Percentiles rank a stretch among this genome's conserved stretches.
Conservation (phyloP, 805 yeast species). For the Myxozyma udenii region DNA sequence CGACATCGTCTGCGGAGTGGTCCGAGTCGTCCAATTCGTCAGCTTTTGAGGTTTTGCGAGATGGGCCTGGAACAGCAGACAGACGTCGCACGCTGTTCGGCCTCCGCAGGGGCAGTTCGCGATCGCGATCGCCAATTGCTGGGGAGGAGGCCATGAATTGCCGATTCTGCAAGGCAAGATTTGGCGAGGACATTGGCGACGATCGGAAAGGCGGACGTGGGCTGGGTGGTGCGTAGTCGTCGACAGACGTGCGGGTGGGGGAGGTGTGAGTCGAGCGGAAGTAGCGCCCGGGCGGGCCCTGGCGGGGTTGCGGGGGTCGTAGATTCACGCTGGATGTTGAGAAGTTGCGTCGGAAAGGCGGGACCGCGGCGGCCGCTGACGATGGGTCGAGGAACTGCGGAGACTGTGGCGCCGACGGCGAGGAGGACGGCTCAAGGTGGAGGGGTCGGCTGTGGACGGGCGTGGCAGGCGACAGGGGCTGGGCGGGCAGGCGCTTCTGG, state of each 20-base stretch:
- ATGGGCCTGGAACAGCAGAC: background rate
- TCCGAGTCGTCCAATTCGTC: slow-evolving; percentile 31
- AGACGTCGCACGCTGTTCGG: background rate
- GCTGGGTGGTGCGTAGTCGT: background rate
- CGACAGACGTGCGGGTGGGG: background rate
- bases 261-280: too few species aligned
- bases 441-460: background rate
- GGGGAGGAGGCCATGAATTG: background rate
- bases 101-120: background rate
- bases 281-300: too few species aligned
- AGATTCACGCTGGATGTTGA: too few species aligned
- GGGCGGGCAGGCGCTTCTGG: background rate
- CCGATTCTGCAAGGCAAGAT: background rate
- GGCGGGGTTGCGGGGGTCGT: too few species aligned
- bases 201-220: background rate
- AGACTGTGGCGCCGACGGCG: too few species aligned
- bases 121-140: background rate
- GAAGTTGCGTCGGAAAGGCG: too few species aligned
- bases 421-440: background rate
- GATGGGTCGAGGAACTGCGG: too few species aligned
- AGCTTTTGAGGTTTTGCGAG: background rate
- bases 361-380: too few species aligned
- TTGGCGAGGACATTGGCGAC: background rate
- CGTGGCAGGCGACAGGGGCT: background rate
- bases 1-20: slow-evolving; percentile 50